Conservation (phyloP, 805 yeast species). For the Teunomyces aglyptinius region DNA sequence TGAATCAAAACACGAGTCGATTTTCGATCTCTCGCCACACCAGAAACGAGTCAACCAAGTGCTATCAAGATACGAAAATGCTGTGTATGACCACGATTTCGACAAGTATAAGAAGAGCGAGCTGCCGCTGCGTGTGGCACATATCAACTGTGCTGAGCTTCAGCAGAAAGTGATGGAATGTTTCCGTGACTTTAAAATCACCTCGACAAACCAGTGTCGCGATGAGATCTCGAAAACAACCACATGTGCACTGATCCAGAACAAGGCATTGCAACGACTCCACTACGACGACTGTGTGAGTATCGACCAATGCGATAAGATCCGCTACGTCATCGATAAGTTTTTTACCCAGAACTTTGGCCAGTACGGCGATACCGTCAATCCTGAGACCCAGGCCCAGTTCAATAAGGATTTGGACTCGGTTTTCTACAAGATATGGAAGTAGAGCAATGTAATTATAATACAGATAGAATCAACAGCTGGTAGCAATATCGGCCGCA, state of each 20-base stretch:
- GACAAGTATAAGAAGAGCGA: constrained; percentile 31
- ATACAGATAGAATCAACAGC: background rate
- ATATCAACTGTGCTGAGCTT: constrained; percentile 41
- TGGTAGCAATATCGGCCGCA: constrained; percentile 16
- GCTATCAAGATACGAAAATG: constrained; percentile 16
- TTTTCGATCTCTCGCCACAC: constrained; percentile 25
- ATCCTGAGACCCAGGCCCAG: constrained; percentile 22
- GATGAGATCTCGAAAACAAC: constrained; percentile 26
- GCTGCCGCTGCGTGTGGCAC: constrained; percentile 21
- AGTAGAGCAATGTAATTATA: constrained; percentile 9
- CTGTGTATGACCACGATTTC: constrained; percentile 23
- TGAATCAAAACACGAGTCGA: constrained; percentile 19
- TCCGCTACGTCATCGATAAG: constrained; percentile 35
- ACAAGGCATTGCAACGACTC: constrained; percentile 30
- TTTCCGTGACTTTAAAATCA: constrained; percentile 30
- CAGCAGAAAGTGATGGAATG: constrained; percentile 37
- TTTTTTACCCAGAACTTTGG: constrained; percentile 38
- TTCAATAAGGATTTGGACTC: constrained; percentile 31
- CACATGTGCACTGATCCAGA: constrained; percentile 34
- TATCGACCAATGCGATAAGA: constrained; percentile 34
- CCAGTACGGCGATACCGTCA: constrained; percentile 30
- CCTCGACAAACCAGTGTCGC: constrained; percentile 27
- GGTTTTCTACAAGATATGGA: constrained; percentile 34
- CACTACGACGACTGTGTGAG: constrained; percentile 37
- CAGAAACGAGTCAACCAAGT: constrained; percentile 27